These are phyloP conservation scores for Chrysoporthe puriensis DNA, from an alignment of 2,329 filamentous ascomycete genomes.

Conservation along the genomic window DNA sequence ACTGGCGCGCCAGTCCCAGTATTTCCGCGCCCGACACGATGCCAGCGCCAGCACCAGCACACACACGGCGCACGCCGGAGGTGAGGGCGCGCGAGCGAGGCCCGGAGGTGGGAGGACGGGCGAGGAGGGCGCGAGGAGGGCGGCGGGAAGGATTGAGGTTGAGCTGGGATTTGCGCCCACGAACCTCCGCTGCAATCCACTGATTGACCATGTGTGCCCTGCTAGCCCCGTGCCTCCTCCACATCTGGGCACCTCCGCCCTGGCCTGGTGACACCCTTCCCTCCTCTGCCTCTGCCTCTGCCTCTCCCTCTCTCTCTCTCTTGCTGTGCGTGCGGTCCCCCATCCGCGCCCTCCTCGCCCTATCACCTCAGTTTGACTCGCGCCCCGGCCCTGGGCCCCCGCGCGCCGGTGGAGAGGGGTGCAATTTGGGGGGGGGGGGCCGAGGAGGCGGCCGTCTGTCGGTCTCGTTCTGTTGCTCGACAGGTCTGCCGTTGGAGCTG, in stretches of 20 bases:
- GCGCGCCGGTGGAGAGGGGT: too few relatives aligned
- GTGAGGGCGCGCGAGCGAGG: not conserved
- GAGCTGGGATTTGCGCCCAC: conserved; percentile 17
- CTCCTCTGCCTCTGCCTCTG: not conserved
- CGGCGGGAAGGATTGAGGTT: conserved; percentile 6
- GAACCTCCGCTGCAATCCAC: conserved; percentile 8
- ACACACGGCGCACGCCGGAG: not conserved
- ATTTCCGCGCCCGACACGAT: too few relatives aligned
- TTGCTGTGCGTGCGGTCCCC: not conserved
- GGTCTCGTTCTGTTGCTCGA: too few relatives aligned
- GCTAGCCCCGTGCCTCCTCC: conserved; percentile 4
- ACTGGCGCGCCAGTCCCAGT: too few relatives aligned
- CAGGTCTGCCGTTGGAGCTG: too few relatives aligned
- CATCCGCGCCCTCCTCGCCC: not conserved
- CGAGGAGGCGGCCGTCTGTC: too few relatives aligned
- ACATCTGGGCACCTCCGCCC: conserved; percentile 9
- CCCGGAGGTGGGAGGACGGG: not conserved
- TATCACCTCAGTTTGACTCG: conserved; percentile 4
- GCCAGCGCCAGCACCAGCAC: not conserved
- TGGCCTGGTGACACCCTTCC: conserved; percentile 3
- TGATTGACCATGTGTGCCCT: conserved; percentile 1
- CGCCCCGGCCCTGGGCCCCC: not conserved
- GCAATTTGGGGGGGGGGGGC: too few relatives aligned
- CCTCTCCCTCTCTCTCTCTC: too few relatives aligned
- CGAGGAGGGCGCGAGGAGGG: not conserved